Conservation (phyloP, 164 flowering plant genomes). For the Tinospora cordifolia region DNA sequence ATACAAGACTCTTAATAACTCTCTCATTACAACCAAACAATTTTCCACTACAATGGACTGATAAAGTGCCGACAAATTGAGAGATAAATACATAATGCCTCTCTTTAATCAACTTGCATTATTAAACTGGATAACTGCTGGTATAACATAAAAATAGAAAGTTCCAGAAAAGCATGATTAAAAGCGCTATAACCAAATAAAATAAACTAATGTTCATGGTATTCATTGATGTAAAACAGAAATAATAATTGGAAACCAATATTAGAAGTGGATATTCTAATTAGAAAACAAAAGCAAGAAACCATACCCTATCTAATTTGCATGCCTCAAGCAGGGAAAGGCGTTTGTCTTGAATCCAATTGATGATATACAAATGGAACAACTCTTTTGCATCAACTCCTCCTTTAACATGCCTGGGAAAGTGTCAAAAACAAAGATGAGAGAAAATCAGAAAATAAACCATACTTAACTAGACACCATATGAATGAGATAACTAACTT, state of each 20-base stretch:
- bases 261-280: not conserved
- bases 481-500: constrained; percentile 34
- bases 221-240: not conserved
- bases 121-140: not conserved
- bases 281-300: not conserved
- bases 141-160: not conserved
- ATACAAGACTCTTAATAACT: not conserved
- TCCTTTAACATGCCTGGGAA: constrained; percentile 69
- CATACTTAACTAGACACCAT: not conserved
- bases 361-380: constrained; percentile 73
- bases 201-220: not conserved
- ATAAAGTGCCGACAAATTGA: not conserved
- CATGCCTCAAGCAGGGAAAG: constrained; percentile 68
- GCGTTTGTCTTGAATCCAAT: constrained; percentile 91
- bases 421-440: constrained; percentile 3
- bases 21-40: not conserved
- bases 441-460: not conserved
- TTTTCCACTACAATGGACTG: not conserved
- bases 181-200: not conserved
- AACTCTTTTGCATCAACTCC: constrained; percentile 92
- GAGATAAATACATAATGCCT: not conserved
- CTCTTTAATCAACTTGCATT: not conserved
- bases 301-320: constrained; percentile 71
- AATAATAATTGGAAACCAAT: not conserved
- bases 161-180: not conserved